Conservation (phyloP, 495 filamentous ascomycete species). For the Xylaria palmicola region DNA sequence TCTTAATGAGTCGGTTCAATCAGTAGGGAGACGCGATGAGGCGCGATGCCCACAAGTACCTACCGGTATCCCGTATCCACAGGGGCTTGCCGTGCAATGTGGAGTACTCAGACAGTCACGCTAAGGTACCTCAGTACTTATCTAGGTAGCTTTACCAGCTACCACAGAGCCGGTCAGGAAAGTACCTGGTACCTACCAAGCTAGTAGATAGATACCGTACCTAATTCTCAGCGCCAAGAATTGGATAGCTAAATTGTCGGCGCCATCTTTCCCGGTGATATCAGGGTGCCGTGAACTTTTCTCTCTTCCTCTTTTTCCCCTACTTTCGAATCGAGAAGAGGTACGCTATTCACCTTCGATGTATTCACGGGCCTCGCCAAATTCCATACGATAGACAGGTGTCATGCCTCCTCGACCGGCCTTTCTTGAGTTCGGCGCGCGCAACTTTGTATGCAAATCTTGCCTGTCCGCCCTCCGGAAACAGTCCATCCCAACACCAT, state of each 20-base stretch:
- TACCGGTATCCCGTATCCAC: neutral
- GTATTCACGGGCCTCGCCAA: too few relatives aligned
- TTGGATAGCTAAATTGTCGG: neutral
- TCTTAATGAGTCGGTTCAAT: neutral
- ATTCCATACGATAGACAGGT: too few relatives aligned
- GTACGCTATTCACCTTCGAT: too few relatives aligned
- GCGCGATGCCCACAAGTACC: neutral
- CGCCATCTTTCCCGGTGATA: neutral
- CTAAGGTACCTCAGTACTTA: neutral
- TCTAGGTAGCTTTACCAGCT: too few relatives aligned
- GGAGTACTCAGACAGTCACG: neutral
- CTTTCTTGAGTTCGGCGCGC: constrained; percentile 26
- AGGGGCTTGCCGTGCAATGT: neutral
- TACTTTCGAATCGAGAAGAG: too few relatives aligned
- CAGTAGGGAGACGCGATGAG: constrained; percentile 2
- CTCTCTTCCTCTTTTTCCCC: too few relatives aligned
- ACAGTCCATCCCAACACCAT: constrained; percentile 20
- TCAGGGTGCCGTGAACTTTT: neutral
- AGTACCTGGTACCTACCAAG: too few relatives aligned
- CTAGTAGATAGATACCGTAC: too few relatives aligned
- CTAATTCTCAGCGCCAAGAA: too few relatives aligned
- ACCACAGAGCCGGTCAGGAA: too few relatives aligned
- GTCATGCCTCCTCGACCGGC: constrained; percentile 36
- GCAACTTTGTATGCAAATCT: constrained; percentile 39
- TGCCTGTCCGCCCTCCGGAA: constrained; percentile 32